phyloP scores from a whole-genome alignment of 306 rosid genomes.

The Vigna trinervia region DNA sequence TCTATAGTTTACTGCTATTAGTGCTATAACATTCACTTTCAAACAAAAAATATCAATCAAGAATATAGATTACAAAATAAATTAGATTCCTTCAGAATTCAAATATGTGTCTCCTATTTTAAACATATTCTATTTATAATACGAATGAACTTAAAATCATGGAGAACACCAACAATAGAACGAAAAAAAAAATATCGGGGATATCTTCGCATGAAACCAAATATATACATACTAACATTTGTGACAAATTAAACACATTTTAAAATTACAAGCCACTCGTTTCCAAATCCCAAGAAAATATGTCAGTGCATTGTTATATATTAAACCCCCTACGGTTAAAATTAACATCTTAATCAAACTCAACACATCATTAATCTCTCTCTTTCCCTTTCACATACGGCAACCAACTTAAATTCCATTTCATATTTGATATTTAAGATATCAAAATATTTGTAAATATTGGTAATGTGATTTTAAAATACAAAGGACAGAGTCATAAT shows the following conservation, averaged over 20 bases:
- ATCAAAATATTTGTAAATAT: too few relatives aligned
- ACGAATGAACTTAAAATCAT: not conserved
- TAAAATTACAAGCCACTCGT: not conserved
- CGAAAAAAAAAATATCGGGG: not conserved
- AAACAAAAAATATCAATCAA: not conserved
- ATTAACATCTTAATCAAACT: too few relatives aligned
- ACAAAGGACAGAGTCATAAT: too few relatives aligned
- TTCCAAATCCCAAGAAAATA: not conserved
- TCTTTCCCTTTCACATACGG: too few relatives aligned
- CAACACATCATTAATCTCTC: too few relatives aligned
- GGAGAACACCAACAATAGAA: not conserved
- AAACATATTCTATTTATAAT: not conserved
- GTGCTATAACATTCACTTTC: not conserved
- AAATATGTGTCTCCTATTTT: not conserved
- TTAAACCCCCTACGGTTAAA: too few relatives aligned
- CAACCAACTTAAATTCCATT: not conserved
- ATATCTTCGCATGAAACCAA: not conserved
- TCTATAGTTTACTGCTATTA: not conserved
- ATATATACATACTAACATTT: not conserved
- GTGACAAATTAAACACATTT: not conserved
- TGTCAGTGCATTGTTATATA: too few relatives aligned
- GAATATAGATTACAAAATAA: not conserved
- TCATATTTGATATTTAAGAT: constrained; percentile 12
- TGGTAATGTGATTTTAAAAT: too few relatives aligned
- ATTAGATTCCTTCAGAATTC: not conserved